These are phyloP conservation scores for Periconia digitata DNA, from an alignment of 2,329 filamentous ascomycete species.

Conservation along the genomic window DNA sequence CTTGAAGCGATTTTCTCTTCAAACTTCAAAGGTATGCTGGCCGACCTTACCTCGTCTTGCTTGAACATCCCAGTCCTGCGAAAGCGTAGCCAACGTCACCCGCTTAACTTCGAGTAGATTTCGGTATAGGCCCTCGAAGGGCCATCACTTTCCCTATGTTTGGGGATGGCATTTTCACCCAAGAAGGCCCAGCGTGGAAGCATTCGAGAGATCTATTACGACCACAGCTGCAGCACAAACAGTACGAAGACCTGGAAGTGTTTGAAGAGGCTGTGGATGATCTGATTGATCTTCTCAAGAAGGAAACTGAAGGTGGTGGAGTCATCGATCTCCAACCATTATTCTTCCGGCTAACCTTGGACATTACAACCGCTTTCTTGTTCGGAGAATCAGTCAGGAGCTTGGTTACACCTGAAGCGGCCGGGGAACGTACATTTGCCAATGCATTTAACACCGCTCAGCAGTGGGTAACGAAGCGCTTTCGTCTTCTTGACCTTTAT, in stretches of 20 bases:
- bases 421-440: constrained; percentile 33
- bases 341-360: constrained; percentile 67
- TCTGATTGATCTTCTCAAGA: constrained; percentile 57
- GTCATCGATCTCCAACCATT: constrained; percentile 61
- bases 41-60: not conserved
- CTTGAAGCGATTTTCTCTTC: constrained; percentile 23
- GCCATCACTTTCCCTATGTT: constrained; percentile 41
- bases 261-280: constrained; percentile 60
- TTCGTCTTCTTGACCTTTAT: constrained; percentile 43
- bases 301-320: constrained; percentile 35
- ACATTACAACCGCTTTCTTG: constrained; percentile 68
- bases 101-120: constrained; percentile 31
- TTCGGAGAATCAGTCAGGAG: constrained; percentile 55
- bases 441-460: constrained; percentile 44
- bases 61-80: not conserved
- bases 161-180: constrained; percentile 46
- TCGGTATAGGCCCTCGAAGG: constrained; percentile 39
- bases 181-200: constrained; percentile 37
- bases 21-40: constrained; percentile 18
- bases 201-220: constrained; percentile 47
- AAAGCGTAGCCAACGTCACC: not conserved
- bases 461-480: constrained; percentile 36
- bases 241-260: constrained; percentile 53
- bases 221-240: constrained; percentile 50
- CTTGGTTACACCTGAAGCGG: constrained; percentile 19